Evolutionary conservation across 2,329 filamentous ascomycete species (phyloP).

Genomic region (Aspergillus proliferans): DNA sequence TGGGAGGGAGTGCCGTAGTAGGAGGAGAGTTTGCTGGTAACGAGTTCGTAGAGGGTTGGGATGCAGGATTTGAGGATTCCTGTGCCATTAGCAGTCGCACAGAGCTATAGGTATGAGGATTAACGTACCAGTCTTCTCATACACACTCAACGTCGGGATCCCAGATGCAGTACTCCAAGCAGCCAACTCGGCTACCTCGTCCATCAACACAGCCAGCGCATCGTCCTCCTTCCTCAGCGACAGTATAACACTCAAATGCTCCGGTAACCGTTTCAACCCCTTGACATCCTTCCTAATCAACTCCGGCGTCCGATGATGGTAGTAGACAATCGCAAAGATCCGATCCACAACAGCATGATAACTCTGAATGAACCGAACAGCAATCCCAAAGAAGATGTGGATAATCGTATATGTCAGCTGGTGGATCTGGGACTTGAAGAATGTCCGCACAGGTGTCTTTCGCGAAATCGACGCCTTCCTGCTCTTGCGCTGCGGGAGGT

Average conservation of each 20-base stretch:
- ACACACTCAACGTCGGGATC: conserved; percentile 80
- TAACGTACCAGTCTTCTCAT: conserved; percentile 75
- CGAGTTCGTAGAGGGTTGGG: conserved; percentile 71
- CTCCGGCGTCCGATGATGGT: conserved; percentile 92
- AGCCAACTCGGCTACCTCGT: conserved; percentile 83
- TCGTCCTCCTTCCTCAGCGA: conserved; percentile 64
- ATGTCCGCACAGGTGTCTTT: conserved; percentile 39
- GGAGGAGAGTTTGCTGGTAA: conserved; percentile 70
- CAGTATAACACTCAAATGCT: conserved; percentile 82
- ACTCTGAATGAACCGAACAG: conserved; percentile 72
- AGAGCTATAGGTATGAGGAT: not conserved
- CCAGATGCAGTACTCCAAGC: conserved; percentile 90
- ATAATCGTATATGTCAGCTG: conserved; percentile 40
- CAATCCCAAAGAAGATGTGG: conserved; percentile 80
- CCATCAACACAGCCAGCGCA: conserved; percentile 74
- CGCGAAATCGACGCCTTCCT: conserved; percentile 20
- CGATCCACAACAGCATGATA: conserved; percentile 74
- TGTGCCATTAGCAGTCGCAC: conserved; percentile 27
- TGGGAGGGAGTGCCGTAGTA: conserved; percentile 70
- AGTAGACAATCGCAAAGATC: conserved; percentile 74
- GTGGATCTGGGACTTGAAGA: conserved; percentile 40
- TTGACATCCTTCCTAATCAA: conserved; percentile 84
- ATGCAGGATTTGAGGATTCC: conserved; percentile 86
- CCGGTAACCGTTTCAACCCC: conserved; percentile 65
- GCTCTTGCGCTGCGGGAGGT: conserved; percentile 16